phyloP scores from a whole-genome alignment of 2,329 filamentous ascomycete species.

The Corinectria fuckeliana region DNA sequence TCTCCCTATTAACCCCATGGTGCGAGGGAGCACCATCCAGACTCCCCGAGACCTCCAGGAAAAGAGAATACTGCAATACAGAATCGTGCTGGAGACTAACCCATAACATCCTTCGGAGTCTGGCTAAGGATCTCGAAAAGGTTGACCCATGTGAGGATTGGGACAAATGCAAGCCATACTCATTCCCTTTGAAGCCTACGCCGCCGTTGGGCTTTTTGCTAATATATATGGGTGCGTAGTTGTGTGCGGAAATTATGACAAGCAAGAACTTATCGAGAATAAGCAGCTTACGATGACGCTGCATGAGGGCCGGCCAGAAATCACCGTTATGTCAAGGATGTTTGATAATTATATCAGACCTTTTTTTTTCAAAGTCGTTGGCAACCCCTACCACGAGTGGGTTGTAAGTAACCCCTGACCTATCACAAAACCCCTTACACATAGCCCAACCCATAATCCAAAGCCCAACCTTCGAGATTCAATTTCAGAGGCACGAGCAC shows the following conservation, averaged over 20 bases:
- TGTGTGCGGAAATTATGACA: constrained; percentile 15
- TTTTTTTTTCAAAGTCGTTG: not conserved
- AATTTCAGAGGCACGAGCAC: not conserved
- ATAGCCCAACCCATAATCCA: too few relatives aligned
- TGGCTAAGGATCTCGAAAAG: not conserved
- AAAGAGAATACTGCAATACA: constrained; percentile 1
- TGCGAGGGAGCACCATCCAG: not conserved
- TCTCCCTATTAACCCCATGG: not conserved
- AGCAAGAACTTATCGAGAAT: not conserved
- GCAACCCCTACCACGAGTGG: constrained; percentile 1
- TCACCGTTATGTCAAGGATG: not conserved
- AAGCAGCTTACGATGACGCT: not conserved
- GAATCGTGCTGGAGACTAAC: constrained; percentile 5
- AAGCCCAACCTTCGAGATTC: too few relatives aligned
- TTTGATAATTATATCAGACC: not conserved
- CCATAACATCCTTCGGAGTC: not conserved
- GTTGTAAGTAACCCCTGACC: too few relatives aligned
- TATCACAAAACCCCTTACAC: too few relatives aligned
- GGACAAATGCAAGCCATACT: constrained; percentile 21
- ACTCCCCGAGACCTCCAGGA: not conserved
- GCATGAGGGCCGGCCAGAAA: not conserved
- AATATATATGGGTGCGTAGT: constrained; percentile 1
- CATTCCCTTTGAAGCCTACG: not conserved
- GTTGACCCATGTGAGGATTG: constrained; percentile 24
- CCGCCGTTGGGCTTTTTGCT: not conserved